Base-by-base conservation (phyloP, 345 rosid genomes). In the Turritis glabra region DNA sequence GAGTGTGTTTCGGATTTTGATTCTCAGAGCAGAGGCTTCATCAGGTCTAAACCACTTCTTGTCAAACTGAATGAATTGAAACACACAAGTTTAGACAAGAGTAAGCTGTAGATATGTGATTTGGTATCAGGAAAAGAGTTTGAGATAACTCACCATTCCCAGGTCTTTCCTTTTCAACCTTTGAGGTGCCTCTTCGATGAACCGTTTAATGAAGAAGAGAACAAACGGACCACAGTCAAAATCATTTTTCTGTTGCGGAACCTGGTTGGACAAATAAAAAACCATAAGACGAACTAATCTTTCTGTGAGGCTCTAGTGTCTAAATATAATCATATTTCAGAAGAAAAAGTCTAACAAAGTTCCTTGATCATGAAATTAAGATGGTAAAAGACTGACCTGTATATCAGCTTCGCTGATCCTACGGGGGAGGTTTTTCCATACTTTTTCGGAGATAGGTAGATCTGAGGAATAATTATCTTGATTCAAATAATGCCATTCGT, bases 171-270 rank as follows among this genome's bases (percentile, higher is more conserved):
- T 85, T 81, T 86, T 90, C 76, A 92, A 78, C 81, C 98, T 88
- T 66, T 84, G 87, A 30, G 97, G 94, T 8, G 97, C 93, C 64
- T 84, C 93, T 76, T 89, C 89, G 1, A 88, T 83, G 82, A 95
- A 92, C 9, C 97, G 88, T 73, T 92, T 80, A 80, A 95, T 87
- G 75, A 95, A 91, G 82, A 76, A 89, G 63, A 95, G 94, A 29
- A 95, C 98, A 57, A 95, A 95, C 29, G 86, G 85, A 37, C 99
- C 99, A 68, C 99, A 95, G 56, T 95, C 99, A 37, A 81, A 92
- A 37, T 95, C 99, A 74, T 95, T 95, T 63, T 81, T 85, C 55
- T 95, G 99, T 64, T 95, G 98, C 21, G 99, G 99, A 69, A 95
- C 99, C 98, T 95, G 87, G 54, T 26, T 48, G 15, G 44, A 63